Evolutionary conservation across 164 flowering plant genomes (phyloP), one percentile per base, ranked within the genome.

Genomic region (Nelumbo lutea): DNA sequence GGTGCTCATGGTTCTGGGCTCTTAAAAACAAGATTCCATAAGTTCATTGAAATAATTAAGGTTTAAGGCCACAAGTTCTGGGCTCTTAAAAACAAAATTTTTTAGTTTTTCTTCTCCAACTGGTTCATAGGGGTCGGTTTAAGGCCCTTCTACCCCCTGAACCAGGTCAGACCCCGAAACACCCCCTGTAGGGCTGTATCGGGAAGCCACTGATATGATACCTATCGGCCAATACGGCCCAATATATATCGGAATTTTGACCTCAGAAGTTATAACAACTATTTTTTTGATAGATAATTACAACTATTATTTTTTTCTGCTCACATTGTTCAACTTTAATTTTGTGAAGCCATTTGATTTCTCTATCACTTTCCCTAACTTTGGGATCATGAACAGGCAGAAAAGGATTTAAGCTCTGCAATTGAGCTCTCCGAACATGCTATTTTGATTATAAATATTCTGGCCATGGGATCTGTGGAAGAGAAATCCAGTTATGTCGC

Each of bases 381-480:
- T 63, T 74, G 41, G 45, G 38, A 61, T 53, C 61, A 13, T 79
- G 67, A 65, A 66, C 73, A 92, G 97, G 99, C 85, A 51, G 88
- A 87, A 74, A 76, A 83, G 50, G 88, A 90, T 74, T 69, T 80
- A 70, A 77, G 64, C 62, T 73, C 83, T 15, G 82, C 90, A 40
- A 55, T 86, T 73, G 85, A 76, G 72, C 90, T 92, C 38, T 76
- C 84, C 51, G 83, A 82, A 72, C 91, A 92, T 81, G 79, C 85
- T 1, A 65, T 65, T 43, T 79, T 78, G 62, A 73, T 81, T 61
- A 42, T 87, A 61, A 80, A 78, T 59, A 79, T 89, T 70, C 68
- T 90, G 68, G 81, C 59, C 8, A 69, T 80, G 76, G 87, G 77
- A 69, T 84, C 98, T 40, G 9, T 44, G 48, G 86, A 87, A 68